Base-by-base conservation (phyloP, 2,329 filamentous ascomycete genomes). In the Cryphonectria japonica region DNA sequence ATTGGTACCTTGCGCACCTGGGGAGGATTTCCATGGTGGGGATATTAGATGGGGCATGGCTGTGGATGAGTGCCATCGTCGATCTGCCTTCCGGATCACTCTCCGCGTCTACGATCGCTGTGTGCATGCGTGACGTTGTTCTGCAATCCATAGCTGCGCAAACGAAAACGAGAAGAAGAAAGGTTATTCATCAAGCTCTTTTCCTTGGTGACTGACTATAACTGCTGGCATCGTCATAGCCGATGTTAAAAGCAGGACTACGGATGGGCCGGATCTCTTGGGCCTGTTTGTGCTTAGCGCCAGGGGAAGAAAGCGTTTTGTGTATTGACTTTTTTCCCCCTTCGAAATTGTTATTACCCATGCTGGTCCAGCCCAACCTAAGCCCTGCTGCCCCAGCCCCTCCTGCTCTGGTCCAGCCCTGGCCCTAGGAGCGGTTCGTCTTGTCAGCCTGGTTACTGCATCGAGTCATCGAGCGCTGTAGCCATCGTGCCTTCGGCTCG, bases 221-320 rank as follows among this genome's bases (percentile, higher is more conserved):
- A n/a, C 7, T 22, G 16, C 22, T 50, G 46, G 46, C 19, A 50
- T 50, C 52, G 52, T 57, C 52, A 57, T 57, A 57, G 52, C n/a
- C 52, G 7, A 13, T 29, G 52, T 57, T 14, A 11, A 29, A 57
- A 29, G 52, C 52, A 57, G 52, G 52, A 57, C 52, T 57, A 16
- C 52, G 52, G 52, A 57, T 57, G n/a, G 14, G 52, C 54, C 54
- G 26, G 54, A 59, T 34, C 26, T 29, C 52, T 52, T 57, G 52
- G 22, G 3, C 52, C 52, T 57, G 52, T 32, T 57, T 29, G 52
- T 59, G 11, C 29, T 29, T 59, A 34, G 52, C 52, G 52, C 52
- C 54, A 59, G 54, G 54, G 54, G 54, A 2, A 4, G 14, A 13
- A n/a, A 14, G 1, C 1, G 13, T 13, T 59, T 59, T 59, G 32